Conservation (phyloP, 805 yeast species). For the Nakazawaea populi region DNA sequence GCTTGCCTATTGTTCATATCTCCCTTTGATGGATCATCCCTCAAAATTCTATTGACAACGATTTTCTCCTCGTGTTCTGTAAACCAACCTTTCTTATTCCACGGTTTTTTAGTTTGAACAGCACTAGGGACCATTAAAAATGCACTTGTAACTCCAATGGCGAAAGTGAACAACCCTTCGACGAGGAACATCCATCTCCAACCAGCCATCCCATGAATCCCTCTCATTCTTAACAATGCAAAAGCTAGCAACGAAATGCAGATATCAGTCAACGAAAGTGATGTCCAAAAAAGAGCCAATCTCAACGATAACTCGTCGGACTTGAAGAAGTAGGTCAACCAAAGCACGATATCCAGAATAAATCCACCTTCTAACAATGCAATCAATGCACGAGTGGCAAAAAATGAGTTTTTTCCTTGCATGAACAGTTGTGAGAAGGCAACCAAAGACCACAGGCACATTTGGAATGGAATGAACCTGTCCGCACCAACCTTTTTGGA, state of each 20-base stretch:
- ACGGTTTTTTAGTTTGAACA: constrained; percentile 44
- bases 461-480: constrained; percentile 47
- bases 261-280: constrained; percentile 34
- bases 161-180: constrained; percentile 21
- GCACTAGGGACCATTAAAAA: constrained; percentile 52
- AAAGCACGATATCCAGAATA: constrained; percentile 26
- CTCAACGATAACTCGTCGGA: constrained; percentile 38
- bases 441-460: constrained; percentile 45
- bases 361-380: constrained; percentile 31
- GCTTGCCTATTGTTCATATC: constrained; percentile 61
- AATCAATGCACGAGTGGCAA: constrained; percentile 24
- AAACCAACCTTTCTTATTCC: constrained; percentile 43
- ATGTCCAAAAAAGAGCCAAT: constrained; percentile 45
- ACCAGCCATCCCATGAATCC: constrained; percentile 22
- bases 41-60: constrained; percentile 31
- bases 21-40: constrained; percentile 44
- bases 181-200: constrained; percentile 32
- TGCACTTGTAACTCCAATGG: constrained; percentile 39
- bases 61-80: constrained; percentile 32
- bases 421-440: constrained; percentile 32
- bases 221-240: constrained; percentile 36
- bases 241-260: constrained; percentile 40
- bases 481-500: constrained; percentile 58
- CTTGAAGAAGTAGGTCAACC: constrained; percentile 31
- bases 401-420: constrained; percentile 20